Evolutionary conservation across 164 flowering plant species (phyloP).

Genomic region (Stephania yunnanensis): DNA sequence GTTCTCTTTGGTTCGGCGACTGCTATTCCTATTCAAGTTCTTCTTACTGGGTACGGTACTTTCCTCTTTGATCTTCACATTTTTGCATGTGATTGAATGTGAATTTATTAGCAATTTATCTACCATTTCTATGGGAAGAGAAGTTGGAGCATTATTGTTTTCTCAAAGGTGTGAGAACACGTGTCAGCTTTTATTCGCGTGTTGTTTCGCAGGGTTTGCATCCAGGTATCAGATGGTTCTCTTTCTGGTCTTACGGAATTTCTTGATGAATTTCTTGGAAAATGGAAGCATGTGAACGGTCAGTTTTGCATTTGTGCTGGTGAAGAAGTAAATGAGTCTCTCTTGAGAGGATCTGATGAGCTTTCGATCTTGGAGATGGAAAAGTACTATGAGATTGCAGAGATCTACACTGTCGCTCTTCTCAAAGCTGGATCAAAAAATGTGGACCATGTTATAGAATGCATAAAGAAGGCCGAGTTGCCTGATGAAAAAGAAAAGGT

Average conservation of each 20-base stretch:
- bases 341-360: conserved; percentile 17
- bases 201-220: conserved; percentile 44
- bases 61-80: background rate
- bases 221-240: conserved; percentile 55
- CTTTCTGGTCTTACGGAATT: conserved; percentile 33
- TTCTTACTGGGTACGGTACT: conserved; percentile 55
- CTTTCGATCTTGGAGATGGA: conserved; percentile 9
- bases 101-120: background rate
- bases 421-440: conserved; percentile 38
- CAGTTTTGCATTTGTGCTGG: conserved; percentile 24
- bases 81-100: background rate
- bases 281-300: conserved; percentile 52
- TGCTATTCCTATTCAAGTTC: conserved; percentile 62
- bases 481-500: conserved; percentile 74
- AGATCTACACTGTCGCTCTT: conserved; percentile 54
- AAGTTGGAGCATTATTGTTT: background rate
- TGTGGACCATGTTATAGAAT: conserved; percentile 47
- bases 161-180: background rate
- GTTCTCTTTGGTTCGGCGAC: conserved; percentile 36
- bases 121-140: background rate
- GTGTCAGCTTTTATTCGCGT: background rate
- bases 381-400: conserved; percentile 60
- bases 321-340: conserved; percentile 18
- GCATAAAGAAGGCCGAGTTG: conserved; percentile 73
- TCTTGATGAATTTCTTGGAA: conserved; percentile 69